These are phyloP conservation scores for Alternaria infectoria DNA, from an alignment of 2,329 filamentous ascomycete species.

Conservation along the genomic window DNA sequence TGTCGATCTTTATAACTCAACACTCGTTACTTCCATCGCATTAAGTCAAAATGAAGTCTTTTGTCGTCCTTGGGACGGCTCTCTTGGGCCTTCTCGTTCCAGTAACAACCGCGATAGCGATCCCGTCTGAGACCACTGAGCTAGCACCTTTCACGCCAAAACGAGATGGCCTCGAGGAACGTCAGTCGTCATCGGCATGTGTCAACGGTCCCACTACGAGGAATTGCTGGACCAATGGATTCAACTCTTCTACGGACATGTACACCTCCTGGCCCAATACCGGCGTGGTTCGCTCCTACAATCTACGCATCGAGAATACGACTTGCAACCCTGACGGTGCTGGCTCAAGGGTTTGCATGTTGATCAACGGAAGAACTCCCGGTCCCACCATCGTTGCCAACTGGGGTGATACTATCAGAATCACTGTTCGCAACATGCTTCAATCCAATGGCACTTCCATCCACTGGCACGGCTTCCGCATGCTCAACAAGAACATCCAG, in stretches of 20 bases:
- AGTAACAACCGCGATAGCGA: conserved; percentile 21
- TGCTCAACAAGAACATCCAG: conserved; percentile 60
- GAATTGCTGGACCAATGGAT: conserved; percentile 50
- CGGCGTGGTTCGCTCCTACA: conserved; percentile 41
- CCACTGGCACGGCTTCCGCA: conserved; percentile 68
- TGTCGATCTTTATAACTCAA: conserved; percentile 7
- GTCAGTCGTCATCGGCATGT: conserved; percentile 21
- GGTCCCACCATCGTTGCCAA: conserved; percentile 66
- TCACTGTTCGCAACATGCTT: conserved; percentile 61
- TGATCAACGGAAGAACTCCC: conserved; percentile 61
- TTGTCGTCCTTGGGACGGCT: conserved; percentile 23
- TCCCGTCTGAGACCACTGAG: conserved; percentile 22
- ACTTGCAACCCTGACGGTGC: conserved; percentile 51
- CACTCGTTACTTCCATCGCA: conserved; percentile 1
- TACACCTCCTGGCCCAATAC: conserved; percentile 50
- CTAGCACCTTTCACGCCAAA: conserved; percentile 13
- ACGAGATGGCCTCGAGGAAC: conserved; percentile 18
- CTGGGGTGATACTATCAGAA: conserved; percentile 40
- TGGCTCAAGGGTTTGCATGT: conserved; percentile 43
- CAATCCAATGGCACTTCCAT: conserved; percentile 66
- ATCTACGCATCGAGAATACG: conserved; percentile 48
- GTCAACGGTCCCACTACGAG: conserved; percentile 44
- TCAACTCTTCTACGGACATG: conserved; percentile 49
- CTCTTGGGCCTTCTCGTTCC: conserved; percentile 26
- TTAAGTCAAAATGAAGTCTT: conserved; percentile 29